A percentile compares a stretch with the other conserved stretches of the same genome.
These are phyloP conservation scores for Bathelium albidoporum DNA, from an alignment of 495 filamentous ascomycete genomes.

Conservation along the genomic window DNA sequence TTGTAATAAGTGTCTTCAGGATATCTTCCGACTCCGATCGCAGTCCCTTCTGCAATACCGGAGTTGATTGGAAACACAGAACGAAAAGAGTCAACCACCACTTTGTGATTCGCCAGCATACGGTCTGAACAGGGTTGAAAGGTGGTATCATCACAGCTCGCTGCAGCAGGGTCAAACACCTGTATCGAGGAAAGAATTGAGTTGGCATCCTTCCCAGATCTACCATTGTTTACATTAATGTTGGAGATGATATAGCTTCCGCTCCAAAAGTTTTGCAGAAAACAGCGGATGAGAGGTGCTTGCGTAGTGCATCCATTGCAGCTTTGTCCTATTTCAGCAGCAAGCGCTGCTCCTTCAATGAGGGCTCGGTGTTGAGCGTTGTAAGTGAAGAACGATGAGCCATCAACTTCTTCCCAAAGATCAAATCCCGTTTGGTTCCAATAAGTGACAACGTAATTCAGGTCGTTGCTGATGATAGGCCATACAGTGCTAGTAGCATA, in stretches of 20 bases:
- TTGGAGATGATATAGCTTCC: constrained; percentile 46
- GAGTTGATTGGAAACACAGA: constrained; percentile 36
- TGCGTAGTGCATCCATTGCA: constrained; percentile 42
- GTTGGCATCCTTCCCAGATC: constrained; percentile 53
- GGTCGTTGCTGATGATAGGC: constrained; percentile 57
- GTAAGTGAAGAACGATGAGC: constrained; percentile 51
- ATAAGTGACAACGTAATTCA: constrained; percentile 59
- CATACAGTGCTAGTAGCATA: constrained; percentile 39
- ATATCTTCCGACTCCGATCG: constrained; percentile 58
- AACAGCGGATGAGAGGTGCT: constrained; percentile 52
- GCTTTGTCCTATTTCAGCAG: constrained; percentile 34
- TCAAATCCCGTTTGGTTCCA: constrained; percentile 63
- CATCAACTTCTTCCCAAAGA: constrained; percentile 61
- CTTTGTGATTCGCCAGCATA: constrained; percentile 56
- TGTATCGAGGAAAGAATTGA: constrained; percentile 53
- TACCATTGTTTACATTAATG: constrained; percentile 36
- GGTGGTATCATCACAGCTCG: constrained; percentile 42
- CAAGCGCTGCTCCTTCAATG: constrained; percentile 53
- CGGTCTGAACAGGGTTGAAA: constrained; percentile 56
- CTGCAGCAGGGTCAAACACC: constrained; percentile 49
- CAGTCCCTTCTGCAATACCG: constrained; percentile 33
- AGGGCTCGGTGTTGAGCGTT: constrained; percentile 43
- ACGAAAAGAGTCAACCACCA: constrained; percentile 53
- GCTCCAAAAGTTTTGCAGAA: constrained; percentile 55
- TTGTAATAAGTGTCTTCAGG: constrained; percentile 57